Conservation (phyloP, 108 stramenopile genomes). For the Stephanodiscus minutulus region DNA sequence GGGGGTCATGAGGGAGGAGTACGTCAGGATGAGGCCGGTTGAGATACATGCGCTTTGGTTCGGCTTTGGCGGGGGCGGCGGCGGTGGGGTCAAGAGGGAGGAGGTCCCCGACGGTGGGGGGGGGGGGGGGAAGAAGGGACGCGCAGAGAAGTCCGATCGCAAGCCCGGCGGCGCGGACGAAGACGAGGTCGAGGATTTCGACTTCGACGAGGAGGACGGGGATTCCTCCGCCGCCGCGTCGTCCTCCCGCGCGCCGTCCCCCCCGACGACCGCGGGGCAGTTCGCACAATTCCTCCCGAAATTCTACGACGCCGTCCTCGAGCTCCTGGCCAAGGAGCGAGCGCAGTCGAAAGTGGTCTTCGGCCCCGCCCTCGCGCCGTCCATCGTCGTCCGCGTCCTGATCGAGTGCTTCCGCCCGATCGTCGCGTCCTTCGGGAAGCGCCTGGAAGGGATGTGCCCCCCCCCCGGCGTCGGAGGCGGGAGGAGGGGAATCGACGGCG, state of each 20-base stretch:
- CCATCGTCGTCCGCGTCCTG: constrained; percentile 63
- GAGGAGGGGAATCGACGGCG: constrained; percentile 20
- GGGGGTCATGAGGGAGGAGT: constrained; percentile 78
- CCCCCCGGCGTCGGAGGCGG: constrained; percentile 12
- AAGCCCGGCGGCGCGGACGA: constrained; percentile 11
- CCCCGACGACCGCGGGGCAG: constrained; percentile 10
- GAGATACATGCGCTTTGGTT: constrained; percentile 79
- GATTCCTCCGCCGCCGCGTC: neutral
- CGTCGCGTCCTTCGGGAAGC: constrained; percentile 66
- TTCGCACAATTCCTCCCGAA: constrained; percentile 74
- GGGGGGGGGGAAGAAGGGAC: constrained; percentile 15
- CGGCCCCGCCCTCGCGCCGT: constrained; percentile 67
- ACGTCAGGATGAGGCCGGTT: constrained; percentile 71
- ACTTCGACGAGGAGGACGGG: constrained; percentile 32
- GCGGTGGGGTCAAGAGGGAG: neutral
- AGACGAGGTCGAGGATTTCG: constrained; percentile 38
- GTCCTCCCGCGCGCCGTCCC: neutral
- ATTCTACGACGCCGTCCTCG: constrained; percentile 74
- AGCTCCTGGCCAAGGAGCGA: constrained; percentile 68
- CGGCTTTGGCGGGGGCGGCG: constrained; percentile 36
- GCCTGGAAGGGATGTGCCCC: constrained; percentile 61
- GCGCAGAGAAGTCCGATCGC: neutral
- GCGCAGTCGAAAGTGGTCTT: constrained; percentile 70
- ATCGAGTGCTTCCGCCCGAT: constrained; percentile 77
- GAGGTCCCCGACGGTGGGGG: neutral